Base-by-base conservation (phyloP, 1,139 yeast genomes). In the Yamadazyma siamensis region DNA sequence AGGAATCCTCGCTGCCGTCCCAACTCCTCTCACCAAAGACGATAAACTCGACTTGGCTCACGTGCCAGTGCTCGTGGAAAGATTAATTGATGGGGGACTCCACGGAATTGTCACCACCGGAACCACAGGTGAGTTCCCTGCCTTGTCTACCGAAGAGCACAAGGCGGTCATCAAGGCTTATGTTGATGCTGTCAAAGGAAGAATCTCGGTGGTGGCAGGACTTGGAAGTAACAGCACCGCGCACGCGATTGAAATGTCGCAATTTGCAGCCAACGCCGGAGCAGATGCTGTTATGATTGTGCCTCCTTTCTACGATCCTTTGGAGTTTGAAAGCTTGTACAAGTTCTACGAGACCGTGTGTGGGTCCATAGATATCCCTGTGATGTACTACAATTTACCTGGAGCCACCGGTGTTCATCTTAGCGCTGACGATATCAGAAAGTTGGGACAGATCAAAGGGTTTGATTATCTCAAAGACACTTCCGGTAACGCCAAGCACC, bases 71-170 rank as follows among this genome's bases (percentile, higher is more conserved):
- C 37, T 31, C 22, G 46, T 41, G 5, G 42, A 43, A n/a, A 36
- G 46, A 27, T 28, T 36, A 7, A 36, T 27, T 18, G 43, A 32
- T 3, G 44, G 36, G 18, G 46, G 43, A 15, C 26, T 43, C 14
- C 41, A 43, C 23, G 47, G 47, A 23, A 24, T 43, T 15, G 47
- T 43, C 6, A 41, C 46, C 16, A 43, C 47, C 24, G 47, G 47
- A 17, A 43, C 47, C 18, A 41, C 47, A 26, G 47, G 47, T n/a
- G 46, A 43, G 28, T 41, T 43, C 21, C 42, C 47, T 17, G 34
- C 47, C 9, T 36, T 43, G 12, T 36, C 39, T 4, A 28, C 31
- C 12, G 47, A 43, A 26, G 47, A 43, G 28, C 41, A 41, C 25
- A 43, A 41, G 23, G 25, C 26, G 15, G 42, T 36, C 19, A 41